phyloP scores from a whole-genome alignment of 768 basidiomycete species.

The Rossbeevera mucosa region DNA sequence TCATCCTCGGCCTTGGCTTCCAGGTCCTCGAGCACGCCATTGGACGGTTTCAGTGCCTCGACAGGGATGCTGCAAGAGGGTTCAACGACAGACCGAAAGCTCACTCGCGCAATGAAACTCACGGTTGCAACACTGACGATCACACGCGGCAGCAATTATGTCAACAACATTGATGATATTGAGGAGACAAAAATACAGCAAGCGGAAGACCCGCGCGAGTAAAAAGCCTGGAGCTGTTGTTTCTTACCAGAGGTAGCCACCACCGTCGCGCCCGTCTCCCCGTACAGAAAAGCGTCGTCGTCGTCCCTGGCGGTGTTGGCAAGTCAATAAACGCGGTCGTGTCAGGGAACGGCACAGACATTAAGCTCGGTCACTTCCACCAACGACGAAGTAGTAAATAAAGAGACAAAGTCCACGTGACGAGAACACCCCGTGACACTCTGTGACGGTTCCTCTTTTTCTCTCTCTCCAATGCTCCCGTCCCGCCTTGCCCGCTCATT shows the following conservation, averaged over 20 bases:
- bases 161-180: slow-evolving; percentile 41
- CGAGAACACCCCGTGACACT: slow-evolving; percentile 17
- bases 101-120: slow-evolving; percentile 40
- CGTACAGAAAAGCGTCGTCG: slow-evolving; percentile 79
- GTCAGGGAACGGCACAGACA: slow-evolving; percentile 25
- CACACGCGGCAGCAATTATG: slow-evolving; percentile 33
- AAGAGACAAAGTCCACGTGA: slow-evolving; percentile 27
- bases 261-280: slow-evolving; percentile 41
- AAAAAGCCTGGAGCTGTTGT: slow-evolving; percentile 22
- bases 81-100: slow-evolving; percentile 17
- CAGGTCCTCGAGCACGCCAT: slow-evolving; percentile 47
- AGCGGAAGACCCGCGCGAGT: slow-evolving; percentile 9
- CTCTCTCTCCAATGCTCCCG: slow-evolving; percentile 6
- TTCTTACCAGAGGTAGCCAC: slow-evolving; percentile 46
- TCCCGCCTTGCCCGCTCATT: slow-evolving; percentile 2
- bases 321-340: slow-evolving; percentile 25
- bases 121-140: slow-evolving; percentile 59
- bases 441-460: slow-evolving; percentile 16
- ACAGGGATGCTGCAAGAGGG: slow-evolving; percentile 34
- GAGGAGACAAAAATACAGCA: slow-evolving; percentile 31
- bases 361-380: slow-evolving; percentile 19
- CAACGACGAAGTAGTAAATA: slow-evolving; percentile 17
- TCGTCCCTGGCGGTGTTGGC: slow-evolving; percentile 50
- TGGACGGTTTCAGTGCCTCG: slow-evolving; percentile 41
- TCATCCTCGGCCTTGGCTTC: slow-evolving; percentile 43